Conservation (phyloP, 257 asterid species). For the Fraxinus pennsylvanica region DNA sequence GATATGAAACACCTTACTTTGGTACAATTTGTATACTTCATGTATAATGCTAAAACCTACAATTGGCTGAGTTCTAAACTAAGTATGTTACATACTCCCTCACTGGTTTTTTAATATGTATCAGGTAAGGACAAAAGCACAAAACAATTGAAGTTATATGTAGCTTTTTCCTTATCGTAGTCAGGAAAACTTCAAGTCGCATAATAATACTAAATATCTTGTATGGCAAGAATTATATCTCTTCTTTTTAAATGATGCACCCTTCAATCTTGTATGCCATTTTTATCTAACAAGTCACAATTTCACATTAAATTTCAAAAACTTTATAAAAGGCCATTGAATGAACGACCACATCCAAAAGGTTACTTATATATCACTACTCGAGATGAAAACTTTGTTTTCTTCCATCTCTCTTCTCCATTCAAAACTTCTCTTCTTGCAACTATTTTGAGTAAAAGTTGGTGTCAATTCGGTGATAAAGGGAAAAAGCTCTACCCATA, state of each 20-base stretch:
- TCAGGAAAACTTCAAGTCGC: constrained; percentile 8
- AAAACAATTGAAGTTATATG: constrained; percentile 5
- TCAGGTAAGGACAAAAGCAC: constrained; percentile 17
- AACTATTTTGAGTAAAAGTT: background rate
- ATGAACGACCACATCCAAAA: background rate
- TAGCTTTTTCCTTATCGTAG: constrained; percentile 6
- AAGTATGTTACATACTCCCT: background rate
- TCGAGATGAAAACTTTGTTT: background rate
- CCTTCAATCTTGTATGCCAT: background rate
- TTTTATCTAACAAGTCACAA: background rate
- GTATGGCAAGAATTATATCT: background rate
- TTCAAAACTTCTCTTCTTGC: background rate
- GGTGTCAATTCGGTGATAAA: background rate
- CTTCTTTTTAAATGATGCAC: background rate
- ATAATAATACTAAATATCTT: background rate
- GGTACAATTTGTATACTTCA: background rate
- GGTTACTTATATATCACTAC: background rate
- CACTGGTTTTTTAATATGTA: background rate
- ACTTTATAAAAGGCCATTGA: background rate
- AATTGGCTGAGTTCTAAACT: constrained; percentile 1
- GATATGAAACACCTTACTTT: background rate
- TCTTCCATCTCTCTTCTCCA: background rate
- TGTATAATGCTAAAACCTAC: background rate
- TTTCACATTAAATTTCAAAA: background rate
- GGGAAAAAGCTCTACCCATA: background rate